These are phyloP conservation scores for Sporothrix pseudoabietina DNA, from an alignment of 2,329 filamentous ascomycete genomes.

Conservation along the genomic window DNA sequence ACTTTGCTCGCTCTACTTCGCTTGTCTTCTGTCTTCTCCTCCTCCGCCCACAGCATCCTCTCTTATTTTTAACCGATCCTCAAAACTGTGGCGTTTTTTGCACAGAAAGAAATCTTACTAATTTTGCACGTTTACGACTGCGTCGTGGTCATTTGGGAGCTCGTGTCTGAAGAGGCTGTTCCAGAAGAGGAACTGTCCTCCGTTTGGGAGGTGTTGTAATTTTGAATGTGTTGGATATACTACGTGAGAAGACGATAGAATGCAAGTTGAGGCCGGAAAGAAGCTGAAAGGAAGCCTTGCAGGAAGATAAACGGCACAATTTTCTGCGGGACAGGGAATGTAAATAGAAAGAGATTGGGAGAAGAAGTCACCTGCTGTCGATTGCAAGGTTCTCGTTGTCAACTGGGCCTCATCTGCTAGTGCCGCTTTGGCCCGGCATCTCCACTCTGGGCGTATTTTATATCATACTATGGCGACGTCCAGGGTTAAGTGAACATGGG, in stretches of 20 bases:
- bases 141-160: background rate
- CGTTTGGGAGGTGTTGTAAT: background rate
- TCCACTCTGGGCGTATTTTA: background rate
- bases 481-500: background rate
- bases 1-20: background rate
- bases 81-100: background rate
- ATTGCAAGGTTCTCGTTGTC: background rate
- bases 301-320: background rate
- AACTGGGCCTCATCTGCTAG: background rate
- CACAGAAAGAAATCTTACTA: background rate
- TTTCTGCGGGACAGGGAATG: background rate
- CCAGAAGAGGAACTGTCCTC: background rate
- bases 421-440: background rate
- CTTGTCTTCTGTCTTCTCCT: background rate
- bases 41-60: background rate
- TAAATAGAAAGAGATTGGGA: background rate
- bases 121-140: background rate
- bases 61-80: background rate
- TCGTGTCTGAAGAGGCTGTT: background rate
- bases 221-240: background rate
- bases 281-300: background rate
- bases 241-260: background rate
- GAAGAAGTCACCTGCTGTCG: background rate
- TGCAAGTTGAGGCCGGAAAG: background rate
- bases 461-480: background rate